Evolutionary conservation across 805 yeast genomes (phyloP), one percentile per base, ranked within the genome.

Genomic region (Hanseniaspora occidentalis): DNA sequence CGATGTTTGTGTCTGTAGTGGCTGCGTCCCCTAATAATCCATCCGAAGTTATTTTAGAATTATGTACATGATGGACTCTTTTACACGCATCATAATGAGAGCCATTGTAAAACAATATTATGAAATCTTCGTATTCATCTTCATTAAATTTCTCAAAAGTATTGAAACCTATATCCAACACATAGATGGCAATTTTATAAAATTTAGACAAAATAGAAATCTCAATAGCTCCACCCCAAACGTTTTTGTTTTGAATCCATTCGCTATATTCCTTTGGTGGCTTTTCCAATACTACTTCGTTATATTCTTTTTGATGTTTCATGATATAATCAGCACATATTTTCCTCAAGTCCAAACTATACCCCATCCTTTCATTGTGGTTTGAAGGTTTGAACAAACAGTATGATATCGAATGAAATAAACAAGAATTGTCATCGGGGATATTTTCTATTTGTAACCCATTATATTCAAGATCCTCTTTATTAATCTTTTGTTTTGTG

Each of bases 151-250:
- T 61, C 47, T 79, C 80, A 27, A 70, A 55, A 20, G 74, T 63
- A 5, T 73, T 73, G 43, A 74, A 75, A 48, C 75, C 79, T 19
- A 82, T 73, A 50, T 82, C 92, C 22, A 79, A 53, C 9, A 84
- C 75, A 40, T 68, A 62, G 33, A 82, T 75, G 3, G 70, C 64
- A 5, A 78, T 57, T 4, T 64, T 61, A 31, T 78, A 64, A 45
- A 67, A 65, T 25, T 67, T 63, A 2, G 83, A 67, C 22, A 82
- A 53, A 6, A 82, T 77, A 7, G 76, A 73, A 36, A 81, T 58
- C 52, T 82, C 94, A 37, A 82, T 80, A 2, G 84, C 89, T 6
- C 94, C 94, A 23, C 94, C 94, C 94, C 92, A 82, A 14, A 80
- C 69, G 26, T 67, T 74, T 16, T 67, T 68, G 42, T 67, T 60